phyloP scores from a whole-genome alignment of 140 eudicot genomes.

The Bidens hawaiensis region DNA sequence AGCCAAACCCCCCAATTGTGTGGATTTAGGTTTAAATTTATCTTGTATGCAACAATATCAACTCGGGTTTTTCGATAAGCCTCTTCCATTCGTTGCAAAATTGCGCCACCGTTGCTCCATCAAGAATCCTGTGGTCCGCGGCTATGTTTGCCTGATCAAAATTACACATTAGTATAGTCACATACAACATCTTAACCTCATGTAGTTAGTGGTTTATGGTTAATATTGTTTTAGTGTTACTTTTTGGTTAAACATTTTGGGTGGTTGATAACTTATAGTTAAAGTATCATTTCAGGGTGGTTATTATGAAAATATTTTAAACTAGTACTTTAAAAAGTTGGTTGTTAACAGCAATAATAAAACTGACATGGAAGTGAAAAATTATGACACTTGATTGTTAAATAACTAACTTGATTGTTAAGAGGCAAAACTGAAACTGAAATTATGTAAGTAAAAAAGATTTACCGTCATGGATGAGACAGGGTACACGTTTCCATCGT shows the following conservation, averaged over 20 bases:
- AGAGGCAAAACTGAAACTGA: not conserved
- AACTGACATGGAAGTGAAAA: not conserved
- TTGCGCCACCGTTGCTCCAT: conserved; percentile 80
- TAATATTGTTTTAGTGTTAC: no score
- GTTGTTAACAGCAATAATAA: not conserved
- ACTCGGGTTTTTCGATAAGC: conserved; percentile 72
- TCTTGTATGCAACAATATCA: conserved; percentile 68
- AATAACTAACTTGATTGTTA: not conserved
- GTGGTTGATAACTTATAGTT: no score
- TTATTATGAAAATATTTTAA: not conserved
- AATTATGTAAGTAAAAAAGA: conserved; percentile 5
- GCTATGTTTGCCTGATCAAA: conserved; percentile 56
- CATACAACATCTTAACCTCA: not conserved
- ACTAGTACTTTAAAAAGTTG: not conserved
- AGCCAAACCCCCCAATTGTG: not conserved
- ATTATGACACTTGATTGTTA: not conserved
- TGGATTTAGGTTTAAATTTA: conserved; percentile 20
- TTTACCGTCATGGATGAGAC: conserved; percentile 68
- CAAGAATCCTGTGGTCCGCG: conserved; percentile 88
- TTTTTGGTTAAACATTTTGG: not conserved
- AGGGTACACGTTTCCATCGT: conserved; percentile 66
- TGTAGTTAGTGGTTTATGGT: not conserved
- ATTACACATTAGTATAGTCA: not conserved
- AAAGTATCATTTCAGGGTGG: no score
- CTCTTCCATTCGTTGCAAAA: conserved; percentile 89